Evolutionary conservation across 139 green algal genomes (phyloP).

Genomic region (Auxenochlorella pyrenoidosa): DNA sequence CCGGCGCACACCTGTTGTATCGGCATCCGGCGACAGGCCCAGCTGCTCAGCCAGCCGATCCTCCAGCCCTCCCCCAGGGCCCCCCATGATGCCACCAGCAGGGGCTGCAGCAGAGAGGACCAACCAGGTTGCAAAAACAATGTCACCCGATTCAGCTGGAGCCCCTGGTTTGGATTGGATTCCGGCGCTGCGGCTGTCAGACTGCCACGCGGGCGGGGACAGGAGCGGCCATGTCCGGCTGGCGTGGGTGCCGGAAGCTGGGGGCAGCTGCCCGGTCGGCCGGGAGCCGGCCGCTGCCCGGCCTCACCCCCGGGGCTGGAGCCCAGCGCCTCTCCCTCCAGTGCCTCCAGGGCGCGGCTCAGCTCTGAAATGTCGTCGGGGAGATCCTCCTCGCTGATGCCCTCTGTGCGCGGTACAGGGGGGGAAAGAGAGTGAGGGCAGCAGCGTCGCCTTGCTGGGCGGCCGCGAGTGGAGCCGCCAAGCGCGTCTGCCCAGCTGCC

Average conservation of each 20-base stretch:
- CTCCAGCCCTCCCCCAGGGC: neutral
- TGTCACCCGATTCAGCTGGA: no score
- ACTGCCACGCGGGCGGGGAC: no score
- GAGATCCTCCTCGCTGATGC: slow-evolving; percentile 20
- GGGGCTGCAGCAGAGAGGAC: neutral
- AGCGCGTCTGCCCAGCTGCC: no score
- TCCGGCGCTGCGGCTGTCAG: no score
- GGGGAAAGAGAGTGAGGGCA: no score
- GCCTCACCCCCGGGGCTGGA: slow-evolving; percentile 15
- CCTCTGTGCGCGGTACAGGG: neutral
- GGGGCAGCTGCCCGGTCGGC: neutral
- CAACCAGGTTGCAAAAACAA: neutral
- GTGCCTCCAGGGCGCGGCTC: slow-evolving; percentile 27
- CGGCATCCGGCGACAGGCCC: slow-evolving; percentile 15
- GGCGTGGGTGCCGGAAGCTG: neutral
- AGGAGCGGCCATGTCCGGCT: no score
- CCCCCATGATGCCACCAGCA: neutral
- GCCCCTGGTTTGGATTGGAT: neutral
- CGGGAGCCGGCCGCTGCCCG: no score
- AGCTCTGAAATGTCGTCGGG: slow-evolving; percentile 48
- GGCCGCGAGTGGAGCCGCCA: no score
- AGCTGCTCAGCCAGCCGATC: slow-evolving; percentile 27
- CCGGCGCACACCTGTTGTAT: neutral
- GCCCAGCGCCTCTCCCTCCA: slow-evolving; percentile 42
- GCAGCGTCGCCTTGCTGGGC: no score